phyloP scores from a whole-genome alignment of 441 rosid genomes.

The Croton setiger region DNA sequence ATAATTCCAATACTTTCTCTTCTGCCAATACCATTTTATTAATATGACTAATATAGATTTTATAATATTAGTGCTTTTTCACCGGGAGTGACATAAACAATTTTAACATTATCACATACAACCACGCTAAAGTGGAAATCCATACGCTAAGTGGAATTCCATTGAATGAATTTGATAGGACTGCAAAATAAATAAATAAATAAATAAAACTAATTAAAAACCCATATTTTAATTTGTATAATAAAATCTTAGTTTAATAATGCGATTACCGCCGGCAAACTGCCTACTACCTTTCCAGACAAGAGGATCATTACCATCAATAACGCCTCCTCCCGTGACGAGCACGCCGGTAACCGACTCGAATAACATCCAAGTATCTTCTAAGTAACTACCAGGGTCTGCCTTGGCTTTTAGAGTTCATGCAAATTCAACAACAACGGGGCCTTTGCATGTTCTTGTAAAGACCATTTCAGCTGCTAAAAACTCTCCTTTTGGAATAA shows the following conservation, averaged over 20 bases:
- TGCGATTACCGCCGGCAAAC: constrained; percentile 48
- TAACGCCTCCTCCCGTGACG: constrained; percentile 39
- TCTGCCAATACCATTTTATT: constrained; percentile 38
- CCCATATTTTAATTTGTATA: no score
- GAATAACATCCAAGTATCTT: constrained; percentile 45
- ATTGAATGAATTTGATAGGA: constrained; percentile 40
- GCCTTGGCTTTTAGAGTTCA: constrained; percentile 41
- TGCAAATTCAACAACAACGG: constrained; percentile 31
- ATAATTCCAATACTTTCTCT: constrained; percentile 52
- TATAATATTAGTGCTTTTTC: constrained; percentile 64
- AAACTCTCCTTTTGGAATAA: constrained; percentile 41
- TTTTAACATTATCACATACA: constrained; percentile 16
- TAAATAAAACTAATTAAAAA: no score
- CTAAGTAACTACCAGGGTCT: constrained; percentile 30
- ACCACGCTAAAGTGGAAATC: constrained; percentile 57
- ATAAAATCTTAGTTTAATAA: background rate
- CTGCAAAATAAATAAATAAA: constrained; percentile 39
- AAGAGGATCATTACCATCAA: constrained; percentile 54
- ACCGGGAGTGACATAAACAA: constrained; percentile 38
- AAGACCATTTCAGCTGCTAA: constrained; percentile 33
- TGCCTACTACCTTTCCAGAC: constrained; percentile 39
- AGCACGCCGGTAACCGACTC: constrained; percentile 37
- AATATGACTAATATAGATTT: constrained; percentile 57
- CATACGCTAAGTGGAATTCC: constrained; percentile 81
- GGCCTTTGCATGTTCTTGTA: constrained; percentile 45